Evolutionary conservation across 805 yeast genomes (phyloP).

Genomic region (Starmerella bombi): DNA sequence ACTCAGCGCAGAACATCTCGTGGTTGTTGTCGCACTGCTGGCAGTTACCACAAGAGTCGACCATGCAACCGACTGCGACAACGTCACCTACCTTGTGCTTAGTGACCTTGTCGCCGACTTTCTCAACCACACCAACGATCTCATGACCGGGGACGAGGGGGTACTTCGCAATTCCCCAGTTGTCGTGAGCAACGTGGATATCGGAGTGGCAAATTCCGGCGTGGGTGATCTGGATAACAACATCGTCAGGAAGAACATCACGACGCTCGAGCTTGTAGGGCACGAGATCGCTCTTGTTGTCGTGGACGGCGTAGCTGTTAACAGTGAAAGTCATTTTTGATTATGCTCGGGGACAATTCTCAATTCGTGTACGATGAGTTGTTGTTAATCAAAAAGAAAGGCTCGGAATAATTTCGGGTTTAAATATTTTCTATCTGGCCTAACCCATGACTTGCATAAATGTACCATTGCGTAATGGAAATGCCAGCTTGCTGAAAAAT

Average conservation of each 20-base stretch:
- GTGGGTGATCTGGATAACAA: conserved; percentile 23
- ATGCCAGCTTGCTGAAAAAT: too few species aligned
- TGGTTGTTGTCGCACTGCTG: conserved; percentile 41
- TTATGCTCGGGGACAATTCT: too few species aligned
- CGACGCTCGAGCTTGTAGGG: conserved; percentile 17
- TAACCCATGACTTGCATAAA: too few species aligned
- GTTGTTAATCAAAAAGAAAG: too few species aligned
- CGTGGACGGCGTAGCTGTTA: conserved; percentile 12
- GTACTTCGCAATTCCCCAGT: conserved; percentile 35
- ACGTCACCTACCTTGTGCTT: conserved; percentile 51
- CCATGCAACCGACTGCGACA: conserved; percentile 71
- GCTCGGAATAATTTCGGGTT: too few species aligned
- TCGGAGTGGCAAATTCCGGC: conserved; percentile 47
- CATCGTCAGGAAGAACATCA: conserved; percentile 22
- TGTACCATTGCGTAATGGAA: too few species aligned
- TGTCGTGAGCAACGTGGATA: conserved; percentile 37
- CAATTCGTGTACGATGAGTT: too few species aligned
- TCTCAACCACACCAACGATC: conserved; percentile 28
- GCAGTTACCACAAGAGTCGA: conserved; percentile 48
- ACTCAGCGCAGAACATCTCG: conserved; percentile 42
- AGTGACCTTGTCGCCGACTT: conserved; percentile 42
- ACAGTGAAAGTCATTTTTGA: conserved; percentile 9
- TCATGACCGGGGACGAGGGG: conserved; percentile 41
- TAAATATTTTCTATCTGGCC: too few species aligned
- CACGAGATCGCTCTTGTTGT: not conserved